phyloP scores from a whole-genome alignment of 2,329 filamentous ascomycete genomes.

The Scopulariopsis brevicaulis region DNA sequence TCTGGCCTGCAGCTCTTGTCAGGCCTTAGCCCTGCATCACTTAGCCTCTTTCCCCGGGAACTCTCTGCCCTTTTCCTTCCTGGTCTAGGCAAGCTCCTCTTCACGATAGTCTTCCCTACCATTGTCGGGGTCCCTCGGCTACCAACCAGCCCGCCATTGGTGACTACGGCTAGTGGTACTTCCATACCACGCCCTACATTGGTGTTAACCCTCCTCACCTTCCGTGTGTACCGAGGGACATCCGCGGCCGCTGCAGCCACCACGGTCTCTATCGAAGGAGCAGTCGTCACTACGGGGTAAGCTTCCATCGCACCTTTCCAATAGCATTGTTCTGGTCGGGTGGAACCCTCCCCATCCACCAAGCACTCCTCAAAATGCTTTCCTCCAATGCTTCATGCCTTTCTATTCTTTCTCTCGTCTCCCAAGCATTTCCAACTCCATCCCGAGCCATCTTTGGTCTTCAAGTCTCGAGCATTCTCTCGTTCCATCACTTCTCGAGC shows the following conservation, averaged over 20 bases:
- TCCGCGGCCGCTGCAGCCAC: background rate
- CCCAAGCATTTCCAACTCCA: slow-evolving; percentile 34
- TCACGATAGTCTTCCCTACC: background rate
- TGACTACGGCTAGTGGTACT: background rate
- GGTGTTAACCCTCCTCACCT: background rate
- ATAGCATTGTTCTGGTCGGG: background rate
- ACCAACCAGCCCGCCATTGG: background rate
- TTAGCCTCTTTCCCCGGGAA: background rate
- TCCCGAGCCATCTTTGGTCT: slow-evolving; percentile 13
- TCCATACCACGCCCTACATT: background rate
- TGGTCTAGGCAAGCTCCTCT: background rate
- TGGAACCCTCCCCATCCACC: too few species aligned
- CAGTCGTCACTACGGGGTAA: background rate
- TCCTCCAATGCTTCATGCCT: slow-evolving; percentile 4
- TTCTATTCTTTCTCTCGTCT: slow-evolving; percentile 19
- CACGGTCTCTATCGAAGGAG: background rate
- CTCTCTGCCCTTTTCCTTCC: background rate
- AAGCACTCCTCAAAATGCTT: background rate
- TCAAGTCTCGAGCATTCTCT: slow-evolving; percentile 25
- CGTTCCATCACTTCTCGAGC: slow-evolving; percentile 38
- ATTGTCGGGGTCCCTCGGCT: background rate
- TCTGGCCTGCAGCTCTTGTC: background rate
- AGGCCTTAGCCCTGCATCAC: background rate
- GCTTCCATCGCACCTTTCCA: slow-evolving; percentile 1
- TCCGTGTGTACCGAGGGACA: background rate